These are phyloP conservation scores for Blastobotrys indianensis DNA, from an alignment of 1,139 yeast species.

Conservation along the genomic window DNA sequence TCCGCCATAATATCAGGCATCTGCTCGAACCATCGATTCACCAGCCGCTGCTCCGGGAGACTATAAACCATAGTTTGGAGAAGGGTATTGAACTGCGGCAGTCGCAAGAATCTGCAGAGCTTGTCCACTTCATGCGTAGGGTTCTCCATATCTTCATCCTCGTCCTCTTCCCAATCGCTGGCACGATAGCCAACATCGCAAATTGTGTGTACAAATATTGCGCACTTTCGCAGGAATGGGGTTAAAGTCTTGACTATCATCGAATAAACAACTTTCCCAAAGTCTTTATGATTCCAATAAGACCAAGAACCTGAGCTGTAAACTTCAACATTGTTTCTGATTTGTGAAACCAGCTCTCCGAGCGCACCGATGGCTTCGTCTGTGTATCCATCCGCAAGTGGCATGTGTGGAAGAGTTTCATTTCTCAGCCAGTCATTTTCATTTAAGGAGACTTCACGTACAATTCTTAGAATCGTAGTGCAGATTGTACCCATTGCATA, in stretches of 20 bases:
- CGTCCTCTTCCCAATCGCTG: conserved; percentile 32
- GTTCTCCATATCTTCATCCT: conserved; percentile 48
- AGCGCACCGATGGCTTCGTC: conserved; percentile 17
- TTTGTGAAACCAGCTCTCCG: conserved; percentile 15
- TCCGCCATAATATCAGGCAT: background rate
- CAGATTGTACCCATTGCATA: conserved; percentile 20
- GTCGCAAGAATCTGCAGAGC: conserved; percentile 47
- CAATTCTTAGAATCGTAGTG: conserved; percentile 18
- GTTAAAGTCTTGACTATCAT: conserved; percentile 53
- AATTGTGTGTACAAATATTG: conserved; percentile 52
- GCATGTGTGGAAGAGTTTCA: conserved; percentile 20
- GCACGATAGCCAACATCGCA: conserved; percentile 51
- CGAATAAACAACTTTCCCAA: conserved; percentile 40
- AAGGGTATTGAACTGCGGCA: conserved; percentile 41
- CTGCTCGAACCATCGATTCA: conserved; percentile 8
- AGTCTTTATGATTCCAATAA: conserved; percentile 5
- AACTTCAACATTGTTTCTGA: conserved; percentile 17
- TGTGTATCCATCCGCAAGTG: conserved; percentile 15
- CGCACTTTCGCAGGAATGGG: conserved; percentile 63
- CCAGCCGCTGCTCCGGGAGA: conserved; percentile 10
- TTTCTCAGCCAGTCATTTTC: conserved; percentile 21
- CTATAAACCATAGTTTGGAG: conserved; percentile 17
- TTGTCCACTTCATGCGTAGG: conserved; percentile 52
- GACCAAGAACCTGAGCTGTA: too few relatives aligned
- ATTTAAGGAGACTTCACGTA: conserved; percentile 14